Conservation (phyloP, 2,329 filamentous ascomycete genomes). For the Daldinia eschscholtzii region DNA sequence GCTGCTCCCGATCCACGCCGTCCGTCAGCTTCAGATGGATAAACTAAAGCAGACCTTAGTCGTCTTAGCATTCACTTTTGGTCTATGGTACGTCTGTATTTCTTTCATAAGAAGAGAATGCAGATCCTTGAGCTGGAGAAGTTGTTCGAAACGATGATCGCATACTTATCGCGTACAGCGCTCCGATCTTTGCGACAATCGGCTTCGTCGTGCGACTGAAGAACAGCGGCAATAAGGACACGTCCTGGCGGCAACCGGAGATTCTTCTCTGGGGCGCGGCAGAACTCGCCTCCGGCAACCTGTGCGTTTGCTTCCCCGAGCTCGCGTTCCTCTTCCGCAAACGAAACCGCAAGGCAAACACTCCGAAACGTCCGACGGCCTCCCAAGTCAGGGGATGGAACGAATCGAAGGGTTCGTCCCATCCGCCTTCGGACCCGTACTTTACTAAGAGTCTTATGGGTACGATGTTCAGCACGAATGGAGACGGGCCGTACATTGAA, state of each 20-base stretch:
- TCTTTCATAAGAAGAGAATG: neutral
- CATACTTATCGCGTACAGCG: conserved; percentile 22
- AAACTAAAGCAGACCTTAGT: conserved; percentile 29
- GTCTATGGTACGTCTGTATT: conserved; percentile 20
- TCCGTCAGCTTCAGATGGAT: conserved; percentile 37
- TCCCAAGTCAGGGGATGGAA: conserved; percentile 18
- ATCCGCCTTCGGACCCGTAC: conserved; percentile 10
- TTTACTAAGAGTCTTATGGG: conserved; percentile 20
- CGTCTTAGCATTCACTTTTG: conserved; percentile 43
- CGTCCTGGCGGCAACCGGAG: conserved; percentile 34
- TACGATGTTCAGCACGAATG: conserved; percentile 14
- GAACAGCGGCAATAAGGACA: conserved; percentile 26
- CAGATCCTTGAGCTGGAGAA: neutral
- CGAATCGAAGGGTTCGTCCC: conserved; percentile 5
- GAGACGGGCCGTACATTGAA: conserved; percentile 15
- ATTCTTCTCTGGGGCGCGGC: conserved; percentile 41
- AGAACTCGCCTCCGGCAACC: conserved; percentile 33
- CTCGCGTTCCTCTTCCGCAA: conserved; percentile 25
- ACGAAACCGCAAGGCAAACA: conserved; percentile 14
- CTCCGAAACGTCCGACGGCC: conserved; percentile 4
- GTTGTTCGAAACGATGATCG: neutral
- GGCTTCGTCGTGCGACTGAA: conserved; percentile 31
- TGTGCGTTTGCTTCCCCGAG: conserved; percentile 42
- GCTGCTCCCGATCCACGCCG: conserved; percentile 41
- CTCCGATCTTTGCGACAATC: conserved; percentile 23